These are phyloP conservation scores for Backusella tuberculispora DNA, from an alignment of 192 early-diverging fungal genomes.

Conservation along the genomic window DNA sequence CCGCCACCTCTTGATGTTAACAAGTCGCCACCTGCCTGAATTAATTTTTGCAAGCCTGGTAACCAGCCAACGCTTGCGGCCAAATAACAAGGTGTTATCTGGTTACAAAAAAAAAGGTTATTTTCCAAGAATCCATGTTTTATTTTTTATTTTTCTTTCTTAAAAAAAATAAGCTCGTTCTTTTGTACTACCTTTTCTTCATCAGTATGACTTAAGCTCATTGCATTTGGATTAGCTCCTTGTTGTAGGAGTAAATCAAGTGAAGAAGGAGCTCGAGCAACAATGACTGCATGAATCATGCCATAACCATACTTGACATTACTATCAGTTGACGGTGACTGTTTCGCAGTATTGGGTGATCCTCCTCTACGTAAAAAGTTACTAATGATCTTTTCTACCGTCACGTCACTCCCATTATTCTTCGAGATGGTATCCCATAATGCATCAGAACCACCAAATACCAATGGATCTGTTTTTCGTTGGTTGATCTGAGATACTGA, in stretches of 20 bases:
- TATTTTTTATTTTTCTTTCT: background rate
- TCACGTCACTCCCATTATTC: slow-evolving; percentile 30
- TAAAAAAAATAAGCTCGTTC: background rate
- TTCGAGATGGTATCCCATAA: slow-evolving; percentile 43
- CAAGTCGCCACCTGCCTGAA: slow-evolving; percentile 38
- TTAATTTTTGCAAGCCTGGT: slow-evolving; percentile 35
- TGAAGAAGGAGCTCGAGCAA: slow-evolving; percentile 21
- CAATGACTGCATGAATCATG: slow-evolving; percentile 39
- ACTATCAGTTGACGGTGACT: slow-evolving; percentile 15
- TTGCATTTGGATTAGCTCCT: slow-evolving; percentile 42
- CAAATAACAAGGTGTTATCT: slow-evolving; percentile 39
- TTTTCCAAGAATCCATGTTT: background rate
- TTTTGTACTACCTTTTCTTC: slow-evolving; percentile 37
- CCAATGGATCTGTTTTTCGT: slow-evolving; percentile 28
- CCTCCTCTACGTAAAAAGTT: slow-evolving; percentile 41
- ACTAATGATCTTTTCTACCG: slow-evolving; percentile 43
- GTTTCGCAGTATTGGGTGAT: slow-evolving; percentile 44
- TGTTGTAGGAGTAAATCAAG: slow-evolving; percentile 39
- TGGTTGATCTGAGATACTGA: slow-evolving; percentile 8
- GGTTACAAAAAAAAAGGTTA: background rate
- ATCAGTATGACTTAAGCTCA: slow-evolving; percentile 29
- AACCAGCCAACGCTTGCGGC: slow-evolving; percentile 41
- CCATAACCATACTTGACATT: slow-evolving; percentile 42
- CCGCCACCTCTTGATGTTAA: slow-evolving; percentile 32
- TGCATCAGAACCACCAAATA: slow-evolving; percentile 42